Conservation (phyloP, 2,329 filamentous ascomycete genomes). For the Hymenoscyphus albidus region DNA sequence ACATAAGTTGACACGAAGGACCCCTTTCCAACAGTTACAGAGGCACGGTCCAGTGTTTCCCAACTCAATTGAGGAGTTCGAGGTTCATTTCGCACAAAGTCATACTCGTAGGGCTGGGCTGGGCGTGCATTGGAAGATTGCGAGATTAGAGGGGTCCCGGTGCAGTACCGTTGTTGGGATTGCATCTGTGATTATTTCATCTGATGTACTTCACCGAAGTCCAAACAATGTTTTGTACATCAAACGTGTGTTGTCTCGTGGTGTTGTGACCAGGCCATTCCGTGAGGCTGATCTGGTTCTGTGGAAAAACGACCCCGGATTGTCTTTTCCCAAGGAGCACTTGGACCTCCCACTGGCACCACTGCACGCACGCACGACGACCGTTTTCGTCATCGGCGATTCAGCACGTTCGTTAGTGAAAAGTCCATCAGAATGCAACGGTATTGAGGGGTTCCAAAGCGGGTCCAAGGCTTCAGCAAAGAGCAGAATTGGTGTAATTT, state of each 20-base stretch:
- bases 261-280: not conserved
- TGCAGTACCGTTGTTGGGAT: not conserved
- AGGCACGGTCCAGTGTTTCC: not conserved
- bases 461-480: not conserved
- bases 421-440: not conserved
- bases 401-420: not conserved
- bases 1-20: not conserved
- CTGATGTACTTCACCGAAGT: constrained; percentile 8
- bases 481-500: not conserved
- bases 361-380: not conserved
- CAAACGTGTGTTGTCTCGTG: constrained; percentile 10
- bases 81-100: not conserved
- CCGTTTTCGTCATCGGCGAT: not conserved
- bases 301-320: not conserved
- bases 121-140: not conserved
- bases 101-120: constrained; percentile 5
- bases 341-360: constrained; percentile 3
- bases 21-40: not conserved
- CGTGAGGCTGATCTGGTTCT: constrained; percentile 4
- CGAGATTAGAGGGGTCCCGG: constrained; percentile 7
- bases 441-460: not conserved
- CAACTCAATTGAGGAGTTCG: not conserved
- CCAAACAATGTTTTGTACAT: constrained; percentile 13
- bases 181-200: constrained; percentile 10
- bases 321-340: not conserved